These are phyloP conservation scores for Brassica rapa DNA, from an alignment of 345 rosid species.

Conservation along the genomic window DNA sequence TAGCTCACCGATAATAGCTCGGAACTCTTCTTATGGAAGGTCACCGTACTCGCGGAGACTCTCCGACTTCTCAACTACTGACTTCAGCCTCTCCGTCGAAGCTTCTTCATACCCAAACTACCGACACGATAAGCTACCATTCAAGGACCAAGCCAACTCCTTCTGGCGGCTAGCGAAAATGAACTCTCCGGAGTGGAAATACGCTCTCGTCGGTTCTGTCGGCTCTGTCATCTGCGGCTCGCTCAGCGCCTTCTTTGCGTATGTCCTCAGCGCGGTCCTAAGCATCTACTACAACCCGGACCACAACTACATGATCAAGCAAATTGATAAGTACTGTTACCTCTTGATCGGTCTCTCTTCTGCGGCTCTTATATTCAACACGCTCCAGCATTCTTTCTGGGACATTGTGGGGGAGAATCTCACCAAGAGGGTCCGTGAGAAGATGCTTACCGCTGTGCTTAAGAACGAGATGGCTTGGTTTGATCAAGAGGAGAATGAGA, in stretches of 20 bases:
- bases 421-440: background rate
- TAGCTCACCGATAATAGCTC: background rate
- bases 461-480: slow-evolving; percentile 2
- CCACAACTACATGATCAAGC: background rate
- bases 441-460: background rate
- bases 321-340: background rate
- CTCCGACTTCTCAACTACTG: background rate
- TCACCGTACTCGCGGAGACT: background rate
- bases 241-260: background rate
- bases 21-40: background rate
- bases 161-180: background rate
- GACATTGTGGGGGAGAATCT: background rate
- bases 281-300: background rate
- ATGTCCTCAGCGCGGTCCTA: background rate
- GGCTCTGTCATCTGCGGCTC: slow-evolving; percentile 1
- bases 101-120: background rate
- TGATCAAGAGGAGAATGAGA: background rate
- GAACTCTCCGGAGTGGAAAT: slow-evolving; percentile 1
- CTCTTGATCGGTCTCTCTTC: slow-evolving; percentile 2
- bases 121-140: background rate
- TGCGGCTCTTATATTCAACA: background rate
- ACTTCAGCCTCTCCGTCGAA: background rate
- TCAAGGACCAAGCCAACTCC: background rate
- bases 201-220: background rate
- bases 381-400: slow-evolving; percentile 1